phyloP scores from a whole-genome alignment of 306 rosid genomes.

The Ceratonia siliqua region DNA sequence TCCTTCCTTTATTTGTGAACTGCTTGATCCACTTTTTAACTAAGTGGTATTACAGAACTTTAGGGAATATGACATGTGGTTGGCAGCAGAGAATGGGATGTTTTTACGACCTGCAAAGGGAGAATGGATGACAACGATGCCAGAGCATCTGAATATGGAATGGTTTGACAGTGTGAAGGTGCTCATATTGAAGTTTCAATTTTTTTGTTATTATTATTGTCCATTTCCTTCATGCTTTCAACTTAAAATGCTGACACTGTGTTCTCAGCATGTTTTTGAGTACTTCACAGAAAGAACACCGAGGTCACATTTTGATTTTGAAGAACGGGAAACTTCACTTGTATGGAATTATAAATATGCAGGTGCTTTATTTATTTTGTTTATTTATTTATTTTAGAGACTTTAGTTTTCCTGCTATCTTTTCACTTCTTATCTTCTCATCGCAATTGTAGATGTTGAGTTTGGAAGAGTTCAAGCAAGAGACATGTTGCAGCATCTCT shows the following conservation, averaged over 20 bases:
- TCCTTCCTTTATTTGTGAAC: constrained; percentile 27
- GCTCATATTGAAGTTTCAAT: constrained; percentile 26
- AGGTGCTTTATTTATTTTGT: no score
- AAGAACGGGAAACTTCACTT: constrained; percentile 79
- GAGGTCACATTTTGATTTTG: constrained; percentile 72
- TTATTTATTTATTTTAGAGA: constrained; percentile 5
- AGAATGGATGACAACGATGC: constrained; percentile 99
- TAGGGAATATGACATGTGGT: constrained; percentile 78
- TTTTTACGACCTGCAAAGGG: constrained; percentile 73
- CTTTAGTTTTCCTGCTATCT: constrained; percentile 14
- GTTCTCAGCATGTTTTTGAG: constrained; percentile 82
- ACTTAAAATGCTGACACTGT: constrained; percentile 32
- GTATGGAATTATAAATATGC: constrained; percentile 98
- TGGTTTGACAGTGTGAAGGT: constrained; percentile 95
- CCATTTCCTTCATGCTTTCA: constrained; percentile 26
- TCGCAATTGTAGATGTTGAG: constrained; percentile 64
- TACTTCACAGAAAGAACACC: constrained; percentile 94
- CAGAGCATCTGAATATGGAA: constrained; percentile 92
- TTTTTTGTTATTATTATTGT: constrained; percentile 23
- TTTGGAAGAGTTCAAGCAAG: constrained; percentile 95
- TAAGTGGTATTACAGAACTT: constrained; percentile 64
- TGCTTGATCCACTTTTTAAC: constrained; percentile 32
- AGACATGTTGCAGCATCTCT: constrained; percentile 97
- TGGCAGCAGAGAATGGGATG: constrained; percentile 99
- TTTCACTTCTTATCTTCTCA: constrained; percentile 25